These are phyloP conservation scores for Jasminum sambac DNA, from an alignment of 257 asterid species.

Conservation along the genomic window DNA sequence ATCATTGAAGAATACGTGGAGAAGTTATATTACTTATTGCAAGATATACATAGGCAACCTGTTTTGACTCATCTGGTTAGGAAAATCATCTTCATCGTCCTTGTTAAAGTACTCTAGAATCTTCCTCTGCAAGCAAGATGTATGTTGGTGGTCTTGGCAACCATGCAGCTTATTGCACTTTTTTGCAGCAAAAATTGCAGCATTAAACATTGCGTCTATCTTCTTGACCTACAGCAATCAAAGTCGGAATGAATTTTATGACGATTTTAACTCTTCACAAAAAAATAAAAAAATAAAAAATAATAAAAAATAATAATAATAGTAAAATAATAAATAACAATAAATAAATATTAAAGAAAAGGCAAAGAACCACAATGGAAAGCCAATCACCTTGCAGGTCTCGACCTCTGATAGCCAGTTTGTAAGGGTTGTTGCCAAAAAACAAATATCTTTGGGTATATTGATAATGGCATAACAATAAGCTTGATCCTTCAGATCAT, in stretches of 20 bases:
- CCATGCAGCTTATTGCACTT: constrained; percentile 61
- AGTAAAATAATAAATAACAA: too few species aligned
- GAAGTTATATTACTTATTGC: neutral
- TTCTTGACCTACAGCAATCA: constrained; percentile 56
- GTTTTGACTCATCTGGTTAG: constrained; percentile 50
- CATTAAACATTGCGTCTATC: constrained; percentile 66
- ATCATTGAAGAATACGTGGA: constrained; percentile 8
- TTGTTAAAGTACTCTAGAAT: constrained; percentile 68
- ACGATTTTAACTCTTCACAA: neutral
- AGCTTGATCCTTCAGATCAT: constrained; percentile 92
- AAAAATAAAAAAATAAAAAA: too few species aligned
- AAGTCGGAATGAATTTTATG: constrained; percentile 22
- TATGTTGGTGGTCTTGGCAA: constrained; percentile 60
- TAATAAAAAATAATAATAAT: too few species aligned
- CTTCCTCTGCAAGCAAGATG: constrained; percentile 68
- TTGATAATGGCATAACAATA: constrained; percentile 58
- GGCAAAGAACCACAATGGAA: neutral
- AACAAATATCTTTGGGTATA: constrained; percentile 73
- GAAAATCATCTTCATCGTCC: constrained; percentile 42
- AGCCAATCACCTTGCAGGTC: constrained; percentile 72
- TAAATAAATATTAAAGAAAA: too few species aligned
- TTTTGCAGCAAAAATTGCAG: constrained; percentile 60
- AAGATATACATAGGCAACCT: constrained; percentile 43
- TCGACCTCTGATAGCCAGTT: constrained; percentile 90
- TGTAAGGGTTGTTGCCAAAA: constrained; percentile 64